Conservation (phyloP, 352 stramenopile species). For the Globisporangium alternatum region DNA sequence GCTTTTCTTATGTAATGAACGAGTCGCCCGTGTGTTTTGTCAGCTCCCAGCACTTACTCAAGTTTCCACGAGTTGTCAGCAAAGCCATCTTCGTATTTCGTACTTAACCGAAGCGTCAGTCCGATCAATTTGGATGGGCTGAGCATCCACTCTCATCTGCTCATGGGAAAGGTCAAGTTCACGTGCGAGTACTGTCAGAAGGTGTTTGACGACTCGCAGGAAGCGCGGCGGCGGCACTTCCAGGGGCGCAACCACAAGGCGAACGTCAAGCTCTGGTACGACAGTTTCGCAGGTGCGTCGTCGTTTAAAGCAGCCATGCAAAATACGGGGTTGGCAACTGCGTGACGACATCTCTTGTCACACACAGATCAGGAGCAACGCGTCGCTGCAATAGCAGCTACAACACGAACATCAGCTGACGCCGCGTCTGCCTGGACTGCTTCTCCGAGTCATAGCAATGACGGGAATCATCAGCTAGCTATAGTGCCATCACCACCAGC, state of each 20-base stretch:
- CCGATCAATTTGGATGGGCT: background rate
- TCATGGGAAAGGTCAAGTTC: slow-evolving; percentile 57
- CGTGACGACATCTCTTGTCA: background rate
- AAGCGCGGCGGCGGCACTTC: slow-evolving; percentile 62
- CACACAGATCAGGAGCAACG: slow-evolving; percentile 40
- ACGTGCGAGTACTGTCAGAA: slow-evolving; percentile 82
- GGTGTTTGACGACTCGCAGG: slow-evolving; percentile 74
- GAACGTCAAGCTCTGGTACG: slow-evolving; percentile 87
- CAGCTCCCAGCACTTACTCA: background rate
- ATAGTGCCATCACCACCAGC: background rate
- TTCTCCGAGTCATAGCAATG: background rate
- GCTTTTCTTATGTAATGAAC: slow-evolving; percentile 1
- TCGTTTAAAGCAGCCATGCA: background rate
- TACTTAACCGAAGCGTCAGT: slow-evolving; percentile 29
- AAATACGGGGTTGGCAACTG: background rate
- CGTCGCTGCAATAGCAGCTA: background rate
- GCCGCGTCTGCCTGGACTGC: background rate
- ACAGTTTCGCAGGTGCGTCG: slow-evolving; percentile 62
- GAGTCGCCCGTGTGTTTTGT: background rate
- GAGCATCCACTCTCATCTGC: background rate
- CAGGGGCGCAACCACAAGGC: slow-evolving; percentile 67
- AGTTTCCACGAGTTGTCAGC: background rate
- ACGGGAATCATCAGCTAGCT: background rate
- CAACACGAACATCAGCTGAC: background rate
- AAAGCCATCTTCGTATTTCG: slow-evolving; percentile 19